Conservation (phyloP, 768 basidiomycete species). For the Lentinula raphanica region DNA sequence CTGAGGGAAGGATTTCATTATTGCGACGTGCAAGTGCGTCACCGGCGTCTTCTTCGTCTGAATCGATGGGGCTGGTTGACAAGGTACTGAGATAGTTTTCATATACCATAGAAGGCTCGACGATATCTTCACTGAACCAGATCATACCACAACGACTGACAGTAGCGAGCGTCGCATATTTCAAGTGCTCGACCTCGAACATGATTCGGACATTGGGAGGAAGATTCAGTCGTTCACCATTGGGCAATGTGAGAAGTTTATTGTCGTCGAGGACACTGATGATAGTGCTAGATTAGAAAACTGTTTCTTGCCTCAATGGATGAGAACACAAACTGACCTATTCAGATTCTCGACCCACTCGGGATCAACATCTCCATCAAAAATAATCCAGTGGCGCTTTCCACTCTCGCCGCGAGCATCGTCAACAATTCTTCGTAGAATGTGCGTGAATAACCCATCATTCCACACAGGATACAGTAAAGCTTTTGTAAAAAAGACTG, state of each 20-base stretch:
- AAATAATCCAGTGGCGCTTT: conserved; percentile 98
- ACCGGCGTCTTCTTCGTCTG: conserved; percentile 76
- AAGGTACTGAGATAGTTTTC: conserved; percentile 81
- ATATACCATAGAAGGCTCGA: conserved; percentile 89
- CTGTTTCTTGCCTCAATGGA: neutral
- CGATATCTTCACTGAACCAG: conserved; percentile 98
- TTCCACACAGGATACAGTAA: too few relatives aligned
- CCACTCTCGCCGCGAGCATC: conserved; percentile 96
- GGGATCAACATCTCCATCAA: conserved; percentile 98
- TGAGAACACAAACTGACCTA: conserved; percentile 56
- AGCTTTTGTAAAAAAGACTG: too few relatives aligned
- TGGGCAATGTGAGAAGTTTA: conserved; percentile 93
- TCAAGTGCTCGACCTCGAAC: conserved; percentile 98
- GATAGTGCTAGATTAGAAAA: conserved; percentile 9
- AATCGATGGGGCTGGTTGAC: conserved; percentile 70
- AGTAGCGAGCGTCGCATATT: conserved; percentile 94
- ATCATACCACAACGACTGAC: conserved; percentile 99
- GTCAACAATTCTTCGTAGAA: conserved; percentile 95
- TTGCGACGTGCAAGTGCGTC: conserved; percentile 60
- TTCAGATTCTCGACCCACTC: conserved; percentile 99
- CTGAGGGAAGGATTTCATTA: conserved; percentile 37
- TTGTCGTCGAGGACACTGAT: conserved; percentile 96
- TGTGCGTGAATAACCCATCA: conserved; percentile 96
- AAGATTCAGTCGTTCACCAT: conserved; percentile 95
- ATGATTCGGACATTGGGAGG: conserved; percentile 97